Conservation (phyloP, 2,329 filamentous ascomycete species). For the Talaromyces verruculosus region DNA sequence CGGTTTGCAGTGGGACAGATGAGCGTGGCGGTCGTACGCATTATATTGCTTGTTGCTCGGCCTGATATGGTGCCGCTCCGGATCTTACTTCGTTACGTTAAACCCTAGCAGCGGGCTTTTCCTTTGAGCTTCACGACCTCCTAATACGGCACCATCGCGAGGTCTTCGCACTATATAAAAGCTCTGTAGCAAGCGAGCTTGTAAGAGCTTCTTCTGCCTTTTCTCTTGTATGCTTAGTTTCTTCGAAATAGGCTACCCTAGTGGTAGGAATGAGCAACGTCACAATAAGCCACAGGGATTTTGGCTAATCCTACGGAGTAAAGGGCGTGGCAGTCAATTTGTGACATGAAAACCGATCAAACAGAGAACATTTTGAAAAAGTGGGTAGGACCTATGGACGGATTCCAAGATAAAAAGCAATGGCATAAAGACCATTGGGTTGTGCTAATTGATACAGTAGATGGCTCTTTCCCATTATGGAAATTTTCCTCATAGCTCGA, state of each 20-base stretch:
- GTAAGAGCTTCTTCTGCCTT: not conserved
- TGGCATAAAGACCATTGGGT: not conserved
- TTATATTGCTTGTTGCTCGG: not conserved
- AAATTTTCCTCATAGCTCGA: constrained; percentile 3
- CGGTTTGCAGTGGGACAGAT: not conserved
- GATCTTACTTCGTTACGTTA: not conserved
- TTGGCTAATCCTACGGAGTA: not conserved
- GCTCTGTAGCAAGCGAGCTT: not conserved
- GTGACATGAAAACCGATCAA: not conserved
- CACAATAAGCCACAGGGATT: not conserved
- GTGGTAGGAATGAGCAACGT: not conserved
- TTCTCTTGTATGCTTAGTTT: not conserved
- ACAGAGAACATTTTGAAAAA: not conserved
- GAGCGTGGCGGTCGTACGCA: not conserved
- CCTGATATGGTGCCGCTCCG: not conserved
- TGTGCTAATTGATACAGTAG: not conserved
- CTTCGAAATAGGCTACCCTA: not conserved
- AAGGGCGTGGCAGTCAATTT: not conserved
- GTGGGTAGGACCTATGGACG: not conserved
- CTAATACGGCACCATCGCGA: not conserved
- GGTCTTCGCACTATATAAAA: not conserved
- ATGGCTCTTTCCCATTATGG: not conserved
- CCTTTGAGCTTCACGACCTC: not conserved
- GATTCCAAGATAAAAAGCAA: not conserved
- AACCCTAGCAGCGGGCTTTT: not conserved